Conservation (phyloP, 2,329 filamentous ascomycete genomes). For the Scedosporium minutisporum region DNA sequence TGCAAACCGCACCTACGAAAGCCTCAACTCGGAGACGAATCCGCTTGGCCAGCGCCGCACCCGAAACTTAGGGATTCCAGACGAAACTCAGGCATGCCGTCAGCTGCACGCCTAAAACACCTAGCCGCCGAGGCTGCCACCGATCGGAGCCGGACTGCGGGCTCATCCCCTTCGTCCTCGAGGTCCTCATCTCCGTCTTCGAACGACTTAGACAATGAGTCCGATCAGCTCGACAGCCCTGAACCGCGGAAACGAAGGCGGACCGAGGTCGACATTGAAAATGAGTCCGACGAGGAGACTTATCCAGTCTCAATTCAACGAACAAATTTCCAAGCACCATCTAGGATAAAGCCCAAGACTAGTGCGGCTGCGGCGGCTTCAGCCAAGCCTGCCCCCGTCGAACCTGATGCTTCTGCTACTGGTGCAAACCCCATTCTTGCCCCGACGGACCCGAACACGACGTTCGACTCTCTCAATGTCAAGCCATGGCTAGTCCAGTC, state of each 20-base stretch:
- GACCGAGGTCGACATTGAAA: constrained; percentile 19
- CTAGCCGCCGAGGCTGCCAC: background rate
- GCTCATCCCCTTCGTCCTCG: background rate
- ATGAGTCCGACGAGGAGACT: constrained; percentile 15
- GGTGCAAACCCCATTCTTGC: constrained; percentile 32
- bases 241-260: constrained; percentile 36
- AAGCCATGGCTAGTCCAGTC: constrained; percentile 83
- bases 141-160: background rate
- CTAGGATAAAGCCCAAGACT: constrained; percentile 37
- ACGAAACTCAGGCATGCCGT: constrained; percentile 7
- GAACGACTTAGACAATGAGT: constrained; percentile 24
- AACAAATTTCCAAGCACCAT: constrained; percentile 39
- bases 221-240: constrained; percentile 38
- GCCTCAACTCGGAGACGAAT: background rate
- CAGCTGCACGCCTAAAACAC: constrained; percentile 3
- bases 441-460: constrained; percentile 47
- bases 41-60: background rate
- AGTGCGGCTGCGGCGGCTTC: constrained; percentile 12
- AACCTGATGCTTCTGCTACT: background rate
- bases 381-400: constrained; percentile 11
- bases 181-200: background rate
- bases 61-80: background rate
- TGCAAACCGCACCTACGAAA: background rate
- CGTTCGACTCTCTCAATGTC: constrained; percentile 64
- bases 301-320: background rate